Conservation (phyloP, 2,329 filamentous ascomycete genomes). For the Alternaria sp. region DNA sequence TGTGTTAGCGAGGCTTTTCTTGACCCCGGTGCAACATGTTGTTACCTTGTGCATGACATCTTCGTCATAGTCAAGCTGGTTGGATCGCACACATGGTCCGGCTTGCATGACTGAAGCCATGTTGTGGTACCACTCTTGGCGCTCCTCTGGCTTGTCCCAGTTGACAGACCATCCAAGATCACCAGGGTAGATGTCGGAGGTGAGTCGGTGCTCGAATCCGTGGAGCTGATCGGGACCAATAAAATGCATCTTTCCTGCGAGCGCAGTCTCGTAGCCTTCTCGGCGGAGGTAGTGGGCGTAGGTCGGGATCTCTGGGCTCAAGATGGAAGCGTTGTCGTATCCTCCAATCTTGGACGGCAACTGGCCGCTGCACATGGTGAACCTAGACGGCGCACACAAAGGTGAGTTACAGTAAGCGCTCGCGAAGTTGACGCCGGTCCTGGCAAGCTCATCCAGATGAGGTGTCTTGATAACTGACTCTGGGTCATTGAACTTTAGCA, state of each 20-base stretch:
- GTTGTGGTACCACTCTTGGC: slow-evolving; percentile 94
- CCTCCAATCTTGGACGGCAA: slow-evolving; percentile 90
- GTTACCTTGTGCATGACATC: slow-evolving; percentile 84
- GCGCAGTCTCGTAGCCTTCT: slow-evolving; percentile 85
- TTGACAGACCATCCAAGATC: slow-evolving; percentile 96
- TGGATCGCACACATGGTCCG: slow-evolving; percentile 86
- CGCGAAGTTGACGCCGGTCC: slow-evolving; percentile 86
- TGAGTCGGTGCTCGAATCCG: slow-evolving; percentile 85
- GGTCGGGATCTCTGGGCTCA: slow-evolving; percentile 84
- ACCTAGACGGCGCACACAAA: slow-evolving; percentile 89
- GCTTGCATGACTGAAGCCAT: slow-evolving; percentile 92
- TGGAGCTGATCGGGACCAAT: slow-evolving; percentile 89
- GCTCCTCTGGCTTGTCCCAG: slow-evolving; percentile 86
- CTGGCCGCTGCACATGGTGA: slow-evolving; percentile 93
- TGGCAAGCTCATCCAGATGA: slow-evolving; percentile 83
- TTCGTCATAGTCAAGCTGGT: slow-evolving; percentile 95
- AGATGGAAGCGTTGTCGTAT: slow-evolving; percentile 88
- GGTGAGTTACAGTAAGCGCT: slow-evolving; percentile 95
- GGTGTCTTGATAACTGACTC: slow-evolving; percentile 91
- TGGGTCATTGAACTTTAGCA: slow-evolving; percentile 90
- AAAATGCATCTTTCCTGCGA: slow-evolving; percentile 98
- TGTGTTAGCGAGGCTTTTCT: slow-evolving; percentile 17
- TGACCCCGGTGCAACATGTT: not conserved
- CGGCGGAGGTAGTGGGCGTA: slow-evolving; percentile 90
- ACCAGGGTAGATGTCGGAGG: slow-evolving; percentile 93